Evolutionary conservation across 768 basidiomycete species (phyloP).

Genomic region (Mycena capillaripes): DNA sequence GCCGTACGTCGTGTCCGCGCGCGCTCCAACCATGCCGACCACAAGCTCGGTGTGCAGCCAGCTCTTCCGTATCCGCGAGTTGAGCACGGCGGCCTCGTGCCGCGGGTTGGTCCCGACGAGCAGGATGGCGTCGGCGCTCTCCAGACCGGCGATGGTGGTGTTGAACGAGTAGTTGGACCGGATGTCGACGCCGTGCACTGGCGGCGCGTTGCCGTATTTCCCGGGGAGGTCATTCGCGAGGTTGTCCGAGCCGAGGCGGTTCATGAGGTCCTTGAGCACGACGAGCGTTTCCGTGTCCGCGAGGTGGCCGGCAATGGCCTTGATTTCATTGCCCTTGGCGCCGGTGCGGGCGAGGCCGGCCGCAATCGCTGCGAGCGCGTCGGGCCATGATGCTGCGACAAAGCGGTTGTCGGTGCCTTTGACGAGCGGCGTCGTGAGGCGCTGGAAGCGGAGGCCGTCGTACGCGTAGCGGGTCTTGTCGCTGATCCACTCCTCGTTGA

Average conservation of each 20-base stretch:
- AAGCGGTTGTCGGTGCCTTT: conserved; percentile 91
- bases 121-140: conserved; percentile 92
- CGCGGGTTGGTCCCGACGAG: conserved; percentile 97
- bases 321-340: conserved; percentile 92
- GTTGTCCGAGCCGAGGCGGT: conserved; percentile 96
- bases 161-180: conserved; percentile 99
- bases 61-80: conserved; percentile 95
- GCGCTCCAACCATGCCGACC: conserved; percentile 91
- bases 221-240: conserved; percentile 82
- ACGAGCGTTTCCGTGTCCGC: conserved; percentile 96
- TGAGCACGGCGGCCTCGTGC: conserved; percentile 97
- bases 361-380: conserved; percentile 82
- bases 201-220: conserved; percentile 67
- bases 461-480: conserved; percentile 99
- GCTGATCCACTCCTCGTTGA: conserved; percentile 99
- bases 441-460: conserved; percentile 96
- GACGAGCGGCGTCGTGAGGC: conserved; percentile 91
- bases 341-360: conserved; percentile 86
- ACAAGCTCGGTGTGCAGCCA: conserved; percentile 92
- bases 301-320: conserved; percentile 92
- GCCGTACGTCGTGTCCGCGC: conserved; percentile 92
- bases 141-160: conserved; percentile 89
- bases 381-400: conserved; percentile 91
- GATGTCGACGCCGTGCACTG: conserved; percentile 87
- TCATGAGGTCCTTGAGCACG: conserved; percentile 93